Evolutionary conservation across 2,329 filamentous ascomycete species (phyloP), one percentile per base, ranked within the genome.

Genomic region (Sclerotinia sclerotiorum): DNA sequence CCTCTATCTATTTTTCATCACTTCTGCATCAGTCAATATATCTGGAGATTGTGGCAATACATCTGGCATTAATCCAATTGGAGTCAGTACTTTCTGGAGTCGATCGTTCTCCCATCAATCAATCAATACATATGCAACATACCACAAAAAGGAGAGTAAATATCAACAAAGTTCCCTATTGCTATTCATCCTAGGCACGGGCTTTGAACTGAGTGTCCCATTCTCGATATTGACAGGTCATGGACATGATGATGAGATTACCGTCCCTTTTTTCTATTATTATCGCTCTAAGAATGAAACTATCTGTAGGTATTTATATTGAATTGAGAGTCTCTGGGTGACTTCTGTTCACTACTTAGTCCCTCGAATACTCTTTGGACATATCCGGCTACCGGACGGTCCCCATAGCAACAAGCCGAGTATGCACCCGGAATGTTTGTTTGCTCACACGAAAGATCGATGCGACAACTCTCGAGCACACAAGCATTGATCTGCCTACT

Each of bases 401-500:
- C 19, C 19, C 15, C n/a, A 51, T 19, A 39, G n/a, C 48, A n/a
- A 24, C 35, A 35, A 24, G n/a, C 46, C 60, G n/a, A 63, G 46
- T 63, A 29, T 42, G n/a, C 17, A 27, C 51, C 21, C 21, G 46
- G 32, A 51, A 51, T 63, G n/a, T 63, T 62, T 51, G 60, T 42
- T 51, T 51, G 60, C 60, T 63, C 46, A 63, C n/a, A 32, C 32
- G 60, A 35, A 51, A 39, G 29, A 51, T 51, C 32, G 17, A 13
- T 51, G 49, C 29, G 46, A 39, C 35, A 49, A 60, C 17, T 13
- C 17, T 49, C 29, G 52, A 48, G 35, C 5, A 66, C n/a, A 27
- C 51, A 58, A 35, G 17, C 42, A 58, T 58, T 15, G 11, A 5
- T 48, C 10, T 24, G 39, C 52, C 60, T 51, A 51, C 51, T 1